These are phyloP conservation scores for Colletotrichum lupini DNA, from an alignment of 2,329 filamentous ascomycete genomes.

Conservation along the genomic window DNA sequence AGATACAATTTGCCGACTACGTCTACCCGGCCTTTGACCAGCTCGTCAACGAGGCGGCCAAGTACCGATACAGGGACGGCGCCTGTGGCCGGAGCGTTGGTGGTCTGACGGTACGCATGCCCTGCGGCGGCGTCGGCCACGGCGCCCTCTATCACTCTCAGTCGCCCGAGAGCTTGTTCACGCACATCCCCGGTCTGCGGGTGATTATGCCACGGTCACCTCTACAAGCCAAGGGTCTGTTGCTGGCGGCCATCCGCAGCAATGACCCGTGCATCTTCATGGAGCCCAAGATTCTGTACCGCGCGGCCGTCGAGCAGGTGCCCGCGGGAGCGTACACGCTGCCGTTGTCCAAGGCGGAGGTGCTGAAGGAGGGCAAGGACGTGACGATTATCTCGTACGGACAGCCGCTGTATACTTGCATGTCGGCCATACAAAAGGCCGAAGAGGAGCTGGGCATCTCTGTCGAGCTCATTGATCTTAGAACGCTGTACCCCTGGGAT, in stretches of 20 bases:
- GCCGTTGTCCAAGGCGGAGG: conserved; percentile 85
- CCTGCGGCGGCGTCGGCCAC: conserved; percentile 88
- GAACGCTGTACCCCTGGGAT: conserved; percentile 94
- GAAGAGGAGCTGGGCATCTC: conserved; percentile 81
- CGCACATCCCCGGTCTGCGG: conserved; percentile 85
- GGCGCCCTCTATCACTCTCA: conserved; percentile 91
- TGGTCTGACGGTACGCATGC: conserved; percentile 89
- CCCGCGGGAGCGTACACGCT: conserved; percentile 84
- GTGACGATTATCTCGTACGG: conserved; percentile 90
- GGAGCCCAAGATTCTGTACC: conserved; percentile 94
- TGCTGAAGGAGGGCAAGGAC: conserved; percentile 82
- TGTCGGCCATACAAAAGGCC: conserved; percentile 78
- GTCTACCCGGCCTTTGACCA: conserved; percentile 94
- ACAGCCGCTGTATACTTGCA: conserved; percentile 87
- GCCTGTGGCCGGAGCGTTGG: conserved; percentile 70
- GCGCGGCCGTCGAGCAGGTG: conserved; percentile 91
- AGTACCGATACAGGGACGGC: conserved; percentile 83
- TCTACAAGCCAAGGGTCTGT: conserved; percentile 86
- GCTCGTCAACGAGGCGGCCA: conserved; percentile 92
- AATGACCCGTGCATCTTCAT: conserved; percentile 93
- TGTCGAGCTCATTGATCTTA: conserved; percentile 87
- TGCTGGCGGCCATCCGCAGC: conserved; percentile 80
- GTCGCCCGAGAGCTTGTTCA: conserved; percentile 88
- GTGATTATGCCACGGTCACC: conserved; percentile 90
- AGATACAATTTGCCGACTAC: conserved; percentile 97